These are phyloP conservation scores for Coemansia sp. DNA, from an alignment of 192 early-diverging fungal species.

Conservation along the genomic window DNA sequence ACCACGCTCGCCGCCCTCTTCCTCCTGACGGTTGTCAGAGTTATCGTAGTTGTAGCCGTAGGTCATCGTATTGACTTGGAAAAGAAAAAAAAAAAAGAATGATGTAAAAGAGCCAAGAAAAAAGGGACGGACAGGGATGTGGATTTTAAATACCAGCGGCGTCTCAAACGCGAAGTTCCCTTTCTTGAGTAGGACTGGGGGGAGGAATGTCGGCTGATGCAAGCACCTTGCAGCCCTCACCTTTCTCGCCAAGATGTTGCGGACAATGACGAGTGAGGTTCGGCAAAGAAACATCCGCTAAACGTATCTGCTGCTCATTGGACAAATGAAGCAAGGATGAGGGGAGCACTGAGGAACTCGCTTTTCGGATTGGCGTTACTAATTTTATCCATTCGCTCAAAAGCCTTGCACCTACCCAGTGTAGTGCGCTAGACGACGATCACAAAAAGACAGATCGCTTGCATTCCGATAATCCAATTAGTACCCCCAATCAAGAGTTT, in stretches of 20 bases:
- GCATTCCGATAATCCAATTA: slow-evolving; percentile 6
- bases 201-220: not conserved
- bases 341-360: not conserved
- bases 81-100: not conserved
- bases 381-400: not conserved
- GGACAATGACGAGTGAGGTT: slow-evolving; percentile 1
- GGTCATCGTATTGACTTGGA: slow-evolving; percentile 3
- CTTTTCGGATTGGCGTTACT: not conserved
- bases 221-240: not conserved
- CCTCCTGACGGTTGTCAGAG: slow-evolving; percentile 16
- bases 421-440: slow-evolving; percentile 30
- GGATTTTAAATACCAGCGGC: not conserved
- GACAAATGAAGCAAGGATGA: not conserved
- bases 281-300: not conserved
- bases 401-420: not conserved
- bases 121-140: not conserved
- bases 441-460: slow-evolving; percentile 29
- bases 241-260: not conserved
- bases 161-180: not conserved
- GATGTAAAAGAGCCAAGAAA: not conserved
- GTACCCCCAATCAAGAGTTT: no score
- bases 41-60: slow-evolving; percentile 26
- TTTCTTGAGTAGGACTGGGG: not conserved
- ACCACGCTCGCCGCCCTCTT: slow-evolving; percentile 28
- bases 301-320: slow-evolving; percentile 2